Conservation (phyloP, 768 basidiomycete species). For the Mrakia blollopis region DNA sequence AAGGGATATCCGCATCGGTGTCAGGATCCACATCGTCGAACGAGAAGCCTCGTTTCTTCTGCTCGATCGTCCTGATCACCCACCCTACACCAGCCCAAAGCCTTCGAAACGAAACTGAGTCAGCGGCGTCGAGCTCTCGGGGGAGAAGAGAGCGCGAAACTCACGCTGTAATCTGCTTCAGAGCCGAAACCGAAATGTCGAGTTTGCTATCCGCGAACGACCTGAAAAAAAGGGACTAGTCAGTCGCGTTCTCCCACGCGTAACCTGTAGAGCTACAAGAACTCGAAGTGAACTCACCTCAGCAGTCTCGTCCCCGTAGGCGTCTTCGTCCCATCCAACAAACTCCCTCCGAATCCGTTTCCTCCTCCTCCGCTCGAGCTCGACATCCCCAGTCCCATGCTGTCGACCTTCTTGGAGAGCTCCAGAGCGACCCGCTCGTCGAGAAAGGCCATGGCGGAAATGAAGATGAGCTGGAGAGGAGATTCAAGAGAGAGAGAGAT, state of each 20-base stretch:
- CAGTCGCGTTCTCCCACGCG: too few relatives aligned
- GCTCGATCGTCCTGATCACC: constrained; percentile 32
- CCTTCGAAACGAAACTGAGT: not conserved
- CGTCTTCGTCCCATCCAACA: constrained; percentile 27
- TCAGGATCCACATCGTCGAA: constrained; percentile 31
- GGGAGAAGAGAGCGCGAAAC: not conserved
- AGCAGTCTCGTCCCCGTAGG: constrained; percentile 25
- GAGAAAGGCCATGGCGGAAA: constrained; percentile 30
- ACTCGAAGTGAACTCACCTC: too few relatives aligned
- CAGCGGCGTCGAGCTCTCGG: not conserved
- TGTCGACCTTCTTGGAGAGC: not conserved
- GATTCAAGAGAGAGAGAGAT: too few relatives aligned
- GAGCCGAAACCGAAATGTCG: constrained; percentile 22
- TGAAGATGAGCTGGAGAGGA: constrained; percentile 22
- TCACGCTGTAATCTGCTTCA: constrained; percentile 20
- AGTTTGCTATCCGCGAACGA: constrained; percentile 26
- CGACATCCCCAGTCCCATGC: not conserved
- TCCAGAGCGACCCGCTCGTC: constrained; percentile 15
- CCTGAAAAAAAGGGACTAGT: too few relatives aligned
- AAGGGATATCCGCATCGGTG: constrained; percentile 1
- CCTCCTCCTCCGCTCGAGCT: not conserved
- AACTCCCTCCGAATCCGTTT: not conserved
- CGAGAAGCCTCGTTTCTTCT: constrained; percentile 29
- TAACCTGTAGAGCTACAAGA: too few relatives aligned
- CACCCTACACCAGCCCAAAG: constrained; percentile 32